Percentiles rank a stretch among this genome's conserved stretches.
Evolutionary conservation across 768 basidiomycete species (phyloP).

Genomic region (Clavaria fumosa): DNA sequence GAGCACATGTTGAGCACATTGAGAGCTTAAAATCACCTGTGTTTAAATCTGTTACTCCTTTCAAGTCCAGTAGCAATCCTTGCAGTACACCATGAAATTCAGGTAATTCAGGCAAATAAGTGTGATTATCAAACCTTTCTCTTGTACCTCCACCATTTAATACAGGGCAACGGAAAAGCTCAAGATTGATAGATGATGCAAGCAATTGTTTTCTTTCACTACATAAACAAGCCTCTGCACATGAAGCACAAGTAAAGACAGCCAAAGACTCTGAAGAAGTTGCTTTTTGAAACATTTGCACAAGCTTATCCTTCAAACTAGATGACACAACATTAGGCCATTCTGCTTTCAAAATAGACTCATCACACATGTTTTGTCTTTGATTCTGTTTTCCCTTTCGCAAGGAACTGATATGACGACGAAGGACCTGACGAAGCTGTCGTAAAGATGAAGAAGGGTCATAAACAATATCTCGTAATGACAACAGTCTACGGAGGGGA

Average conservation of each 20-base stretch:
- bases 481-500: background rate
- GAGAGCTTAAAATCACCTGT: background rate
- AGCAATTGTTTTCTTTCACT: background rate
- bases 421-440: background rate
- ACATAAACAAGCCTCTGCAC: background rate
- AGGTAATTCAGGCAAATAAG: background rate
- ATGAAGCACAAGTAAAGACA: constrained; percentile 2
- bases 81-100: background rate
- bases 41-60: background rate
- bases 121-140: background rate
- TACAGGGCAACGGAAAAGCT: background rate
- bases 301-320: background rate
- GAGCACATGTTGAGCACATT: constrained; percentile 15
- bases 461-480: background rate
- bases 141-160: background rate
- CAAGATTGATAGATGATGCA: background rate
- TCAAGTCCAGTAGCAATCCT: constrained; percentile 5
- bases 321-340: background rate
- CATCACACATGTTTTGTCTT: background rate
- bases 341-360: background rate
- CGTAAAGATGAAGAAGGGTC: background rate
- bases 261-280: background rate
- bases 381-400: background rate
- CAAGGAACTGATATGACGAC: background rate
- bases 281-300: background rate